Conservation (phyloP, 768 basidiomycete genomes). For the Xerocomellus chrysenteron region DNA sequence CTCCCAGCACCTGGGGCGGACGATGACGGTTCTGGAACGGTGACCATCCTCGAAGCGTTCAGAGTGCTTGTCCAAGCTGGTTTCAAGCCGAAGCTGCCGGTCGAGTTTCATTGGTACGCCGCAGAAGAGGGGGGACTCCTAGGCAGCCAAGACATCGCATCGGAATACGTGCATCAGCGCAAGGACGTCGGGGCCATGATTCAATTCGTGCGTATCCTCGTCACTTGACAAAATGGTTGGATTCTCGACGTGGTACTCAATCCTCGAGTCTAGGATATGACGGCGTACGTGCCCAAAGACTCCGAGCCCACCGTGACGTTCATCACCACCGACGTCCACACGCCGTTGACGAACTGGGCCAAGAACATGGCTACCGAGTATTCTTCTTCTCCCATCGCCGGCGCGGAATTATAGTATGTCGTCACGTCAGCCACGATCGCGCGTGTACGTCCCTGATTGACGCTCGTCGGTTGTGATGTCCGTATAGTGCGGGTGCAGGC, state of each 20-base stretch:
- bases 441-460: neutral
- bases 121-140: slow-evolving; percentile 51
- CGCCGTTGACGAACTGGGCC: slow-evolving; percentile 43
- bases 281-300: slow-evolving; percentile 30
- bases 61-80: slow-evolving; percentile 66
- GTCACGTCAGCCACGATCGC: too few relatives aligned
- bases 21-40: slow-evolving; percentile 60
- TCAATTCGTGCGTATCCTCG: slow-evolving; percentile 39
- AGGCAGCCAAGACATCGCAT: slow-evolving; percentile 48
- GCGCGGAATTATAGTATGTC: slow-evolving; percentile 33
- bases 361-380: slow-evolving; percentile 36
- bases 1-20: slow-evolving; percentile 50
- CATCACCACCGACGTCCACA: slow-evolving; percentile 40
- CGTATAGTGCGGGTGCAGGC: slow-evolving; percentile 34
- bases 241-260: too few relatives aligned
- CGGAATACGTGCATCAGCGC: slow-evolving; percentile 45
- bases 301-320: slow-evolving; percentile 15
- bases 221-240: too few relatives aligned
- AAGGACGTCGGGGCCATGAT: slow-evolving; percentile 50
- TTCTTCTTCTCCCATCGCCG: slow-evolving; percentile 11
- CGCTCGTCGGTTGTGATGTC: neutral
- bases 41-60: slow-evolving; percentile 78
- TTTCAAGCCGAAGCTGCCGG: slow-evolving; percentile 60
- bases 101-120: slow-evolving; percentile 86
- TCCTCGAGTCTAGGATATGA: slow-evolving; percentile 31